These are phyloP conservation scores for Wickerhamiella sergipiensis DNA, from an alignment of 805 yeast genomes.

Conservation along the genomic window DNA sequence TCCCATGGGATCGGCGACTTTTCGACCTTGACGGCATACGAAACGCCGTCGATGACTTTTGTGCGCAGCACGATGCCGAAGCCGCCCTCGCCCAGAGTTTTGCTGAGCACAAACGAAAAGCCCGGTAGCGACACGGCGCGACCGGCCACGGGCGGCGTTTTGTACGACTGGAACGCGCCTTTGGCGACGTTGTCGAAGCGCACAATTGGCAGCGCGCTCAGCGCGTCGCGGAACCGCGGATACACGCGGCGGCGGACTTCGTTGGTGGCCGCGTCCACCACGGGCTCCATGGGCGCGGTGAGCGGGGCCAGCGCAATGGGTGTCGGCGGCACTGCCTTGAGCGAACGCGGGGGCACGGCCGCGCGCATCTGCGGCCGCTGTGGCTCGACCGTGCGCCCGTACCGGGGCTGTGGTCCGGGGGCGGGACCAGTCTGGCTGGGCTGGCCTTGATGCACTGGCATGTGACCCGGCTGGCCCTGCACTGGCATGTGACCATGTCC, in stretches of 20 bases:
- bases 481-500: no score
- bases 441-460: no score
- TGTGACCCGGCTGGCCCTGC: no score
- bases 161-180: not conserved
- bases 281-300: not conserved
- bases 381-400: no score
- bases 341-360: not conserved
- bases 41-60: slow-evolving; percentile 41
- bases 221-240: not conserved
- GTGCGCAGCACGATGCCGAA: slow-evolving; percentile 64
- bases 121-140: slow-evolving; percentile 19
- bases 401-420: no score
- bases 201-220: not conserved
- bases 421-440: no score
- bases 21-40: slow-evolving; percentile 61
- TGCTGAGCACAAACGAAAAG: slow-evolving; percentile 1
- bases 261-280: not conserved
- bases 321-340: slow-evolving; percentile 16
- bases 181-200: not conserved
- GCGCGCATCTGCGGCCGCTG: not conserved
- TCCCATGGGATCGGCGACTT: slow-evolving; percentile 69
- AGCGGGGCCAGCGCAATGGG: not conserved
- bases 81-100: slow-evolving; percentile 66
- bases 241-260: slow-evolving; percentile 1
- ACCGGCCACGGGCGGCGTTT: slow-evolving; percentile 24